Base-by-base conservation (phyloP, 306 rosid species). In the Hippophae tibetana region DNA sequence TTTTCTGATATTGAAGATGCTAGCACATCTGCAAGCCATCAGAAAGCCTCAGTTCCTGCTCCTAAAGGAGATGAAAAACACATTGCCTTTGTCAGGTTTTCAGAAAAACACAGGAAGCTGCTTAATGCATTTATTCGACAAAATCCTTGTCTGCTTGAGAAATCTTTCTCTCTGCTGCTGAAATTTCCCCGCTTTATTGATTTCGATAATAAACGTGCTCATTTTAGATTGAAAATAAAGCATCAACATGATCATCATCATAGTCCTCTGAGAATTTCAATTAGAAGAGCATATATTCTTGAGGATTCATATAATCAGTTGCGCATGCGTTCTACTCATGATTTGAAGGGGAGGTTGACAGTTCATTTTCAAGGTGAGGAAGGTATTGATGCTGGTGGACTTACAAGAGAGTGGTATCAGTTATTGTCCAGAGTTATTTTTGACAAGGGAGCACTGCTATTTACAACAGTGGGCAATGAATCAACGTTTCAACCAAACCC, bases 291-390 rank as follows among this genome's bases (percentile, higher is more conserved):
- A 2, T 90, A 90, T 76, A 80, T 90, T 72, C 85, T 90, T 62
- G 97, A 90, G 69, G 97, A 90, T 78, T 90, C 97, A 8, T 90
- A 90, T 69, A 90, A 90, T 74, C 97, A 90, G 74, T 79, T 90
- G 70, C 96, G 97, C 47, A 59, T 90, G 97, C 82, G 97, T 74
- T 73, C 96, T 52, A 77, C 84, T 40, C 74, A 65, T 66, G 96
- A 90, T 76, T 71, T 90, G 82, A 90, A 85, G 78, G 97, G 97
- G 52, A 81, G 97, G 80, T 76, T 90, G 82, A 87, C 90, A 31
- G 97, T 90, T 78, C 90, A 90, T 77, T 90, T 90, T 65, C 97
- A 90, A 90, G 97, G 97, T 75, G 97, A 90, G 81, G 97, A 90
- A 78, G 97, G 97, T 59, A 87, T 90, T 11, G 97, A 90, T 73